Conservation (phyloP, 2,329 filamentous ascomycete species). For the Xenoacremonium recifei region DNA sequence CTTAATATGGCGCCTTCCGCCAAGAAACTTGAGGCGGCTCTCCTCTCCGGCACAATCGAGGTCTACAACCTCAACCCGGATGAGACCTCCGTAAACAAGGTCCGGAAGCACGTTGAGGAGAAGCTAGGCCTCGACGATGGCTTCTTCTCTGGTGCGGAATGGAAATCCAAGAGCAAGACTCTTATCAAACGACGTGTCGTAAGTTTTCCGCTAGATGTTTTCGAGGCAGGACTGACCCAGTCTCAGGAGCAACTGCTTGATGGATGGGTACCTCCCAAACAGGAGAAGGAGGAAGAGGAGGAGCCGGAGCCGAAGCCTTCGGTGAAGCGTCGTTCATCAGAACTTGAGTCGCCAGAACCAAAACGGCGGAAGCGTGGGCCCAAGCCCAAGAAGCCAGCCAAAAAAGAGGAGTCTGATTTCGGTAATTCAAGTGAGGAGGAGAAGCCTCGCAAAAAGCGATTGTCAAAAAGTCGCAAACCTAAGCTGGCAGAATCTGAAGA, state of each 20-base stretch:
- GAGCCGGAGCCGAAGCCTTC: conserved; percentile 26
- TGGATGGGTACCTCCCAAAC: conserved; percentile 34
- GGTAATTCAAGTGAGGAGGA: conserved; percentile 23
- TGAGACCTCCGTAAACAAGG: conserved; percentile 54
- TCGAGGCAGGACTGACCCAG: background rate
- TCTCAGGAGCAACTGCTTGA: conserved; percentile 35
- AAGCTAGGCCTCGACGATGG: conserved; percentile 47
- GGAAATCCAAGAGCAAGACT: conserved; percentile 59
- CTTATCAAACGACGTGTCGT: conserved; percentile 58
- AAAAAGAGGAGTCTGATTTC: conserved; percentile 29
- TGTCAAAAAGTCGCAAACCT: conserved; percentile 8
- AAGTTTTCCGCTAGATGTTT: conserved; percentile 31
- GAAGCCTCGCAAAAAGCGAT: conserved; percentile 18
- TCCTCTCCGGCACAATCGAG: conserved; percentile 45
- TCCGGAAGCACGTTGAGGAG: conserved; percentile 52
- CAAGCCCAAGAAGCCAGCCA: conserved; percentile 29
- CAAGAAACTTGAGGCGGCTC: conserved; percentile 42
- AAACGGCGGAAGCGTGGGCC: conserved; percentile 39
- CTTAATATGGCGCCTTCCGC: conserved; percentile 39
- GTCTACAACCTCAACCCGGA: conserved; percentile 45
- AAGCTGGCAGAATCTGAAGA: conserved; percentile 28
- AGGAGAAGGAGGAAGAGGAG: conserved; percentile 25
- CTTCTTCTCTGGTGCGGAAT: conserved; percentile 48
- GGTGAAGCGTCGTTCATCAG: conserved; percentile 34
- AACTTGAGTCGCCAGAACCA: conserved; percentile 34